These are phyloP conservation scores for Aspergillus taichungensis DNA, from an alignment of 495 filamentous ascomycete genomes.

Conservation along the genomic window DNA sequence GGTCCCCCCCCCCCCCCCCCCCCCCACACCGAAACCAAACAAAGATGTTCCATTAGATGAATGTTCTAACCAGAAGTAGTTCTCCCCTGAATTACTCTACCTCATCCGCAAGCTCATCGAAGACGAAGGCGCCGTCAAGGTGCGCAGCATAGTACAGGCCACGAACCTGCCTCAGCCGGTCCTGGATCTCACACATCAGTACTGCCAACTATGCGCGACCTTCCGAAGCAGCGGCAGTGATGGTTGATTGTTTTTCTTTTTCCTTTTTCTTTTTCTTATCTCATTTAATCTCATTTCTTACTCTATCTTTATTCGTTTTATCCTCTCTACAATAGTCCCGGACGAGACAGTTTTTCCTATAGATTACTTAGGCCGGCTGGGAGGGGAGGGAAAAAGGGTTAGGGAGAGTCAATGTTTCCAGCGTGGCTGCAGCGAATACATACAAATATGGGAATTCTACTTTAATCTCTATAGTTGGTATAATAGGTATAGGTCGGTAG, in stretches of 20 bases:
- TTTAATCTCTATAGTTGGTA: no score
- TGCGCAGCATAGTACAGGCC: constrained; percentile 92
- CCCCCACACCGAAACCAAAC: background rate
- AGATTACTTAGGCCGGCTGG: no score
- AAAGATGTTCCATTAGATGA: background rate
- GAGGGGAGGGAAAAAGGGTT: no score
- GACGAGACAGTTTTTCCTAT: no score
- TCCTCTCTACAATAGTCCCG: background rate
- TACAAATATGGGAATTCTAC: no score
- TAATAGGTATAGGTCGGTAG: no score
- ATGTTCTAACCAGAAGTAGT: constrained; percentile 43
- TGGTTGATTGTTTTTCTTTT: constrained; percentile 40
- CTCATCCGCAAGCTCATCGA: constrained; percentile 88
- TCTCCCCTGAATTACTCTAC: constrained; percentile 80
- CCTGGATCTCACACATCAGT: constrained; percentile 90
- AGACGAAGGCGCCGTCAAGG: constrained; percentile 94
- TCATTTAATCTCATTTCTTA: background rate
- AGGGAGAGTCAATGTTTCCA: no score
- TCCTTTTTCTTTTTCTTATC: background rate
- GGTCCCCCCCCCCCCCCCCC: constrained; percentile 7
- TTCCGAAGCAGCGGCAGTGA: constrained; percentile 94
- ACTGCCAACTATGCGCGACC: constrained; percentile 85
- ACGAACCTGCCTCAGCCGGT: constrained; percentile 89
- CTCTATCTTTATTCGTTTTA: background rate
- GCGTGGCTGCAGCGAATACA: no score